A percentile compares a stretch with the other conserved stretches of the same genome.
Evolutionary conservation across 1,284 basidiomycete species (phyloP).

Genomic region (Volvariella volvacea): DNA sequence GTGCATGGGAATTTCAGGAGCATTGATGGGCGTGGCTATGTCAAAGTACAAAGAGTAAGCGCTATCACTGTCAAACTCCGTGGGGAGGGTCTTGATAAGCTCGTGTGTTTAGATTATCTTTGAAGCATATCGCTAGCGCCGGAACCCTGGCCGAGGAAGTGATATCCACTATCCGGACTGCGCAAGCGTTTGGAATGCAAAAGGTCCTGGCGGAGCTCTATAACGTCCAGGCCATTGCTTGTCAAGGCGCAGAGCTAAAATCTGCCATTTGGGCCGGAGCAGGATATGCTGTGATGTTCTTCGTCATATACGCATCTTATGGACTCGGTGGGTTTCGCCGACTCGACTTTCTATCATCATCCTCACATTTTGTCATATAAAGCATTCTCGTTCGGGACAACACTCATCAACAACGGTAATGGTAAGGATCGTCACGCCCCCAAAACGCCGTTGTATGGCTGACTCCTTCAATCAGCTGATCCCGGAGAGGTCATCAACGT

Average conservation of each 20-base stretch:
- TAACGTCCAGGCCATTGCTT: constrained; percentile 52
- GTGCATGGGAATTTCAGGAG: constrained; percentile 76
- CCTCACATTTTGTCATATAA: constrained; percentile 15
- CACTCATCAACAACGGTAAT: constrained; percentile 61
- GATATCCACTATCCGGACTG: constrained; percentile 82
- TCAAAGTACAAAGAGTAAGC: constrained; percentile 66
- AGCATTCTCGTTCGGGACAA: constrained; percentile 81
- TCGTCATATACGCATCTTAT: constrained; percentile 72
- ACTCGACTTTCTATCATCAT: not conserved
- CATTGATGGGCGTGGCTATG: constrained; percentile 73
- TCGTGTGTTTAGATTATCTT: constrained; percentile 51
- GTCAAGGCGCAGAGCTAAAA: constrained; percentile 57
- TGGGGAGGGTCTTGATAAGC: too few species aligned
- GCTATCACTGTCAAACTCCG: too few species aligned
- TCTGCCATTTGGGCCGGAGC: constrained; percentile 60
- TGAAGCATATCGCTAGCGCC: constrained; percentile 75
- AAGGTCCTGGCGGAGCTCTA: constrained; percentile 62
- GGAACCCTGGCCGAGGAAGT: constrained; percentile 92
- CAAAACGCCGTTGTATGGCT: not conserved
- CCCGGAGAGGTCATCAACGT: constrained; percentile 79
- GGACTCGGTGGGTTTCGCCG: constrained; percentile 42
- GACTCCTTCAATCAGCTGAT: constrained; percentile 30
- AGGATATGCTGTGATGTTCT: constrained; percentile 73
- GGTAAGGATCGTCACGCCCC: constrained; percentile 26
- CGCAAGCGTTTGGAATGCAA: constrained; percentile 90